Evolutionary conservation across 345 rosid species (phyloP).

Genomic region (Pugionium dolabratum): DNA sequence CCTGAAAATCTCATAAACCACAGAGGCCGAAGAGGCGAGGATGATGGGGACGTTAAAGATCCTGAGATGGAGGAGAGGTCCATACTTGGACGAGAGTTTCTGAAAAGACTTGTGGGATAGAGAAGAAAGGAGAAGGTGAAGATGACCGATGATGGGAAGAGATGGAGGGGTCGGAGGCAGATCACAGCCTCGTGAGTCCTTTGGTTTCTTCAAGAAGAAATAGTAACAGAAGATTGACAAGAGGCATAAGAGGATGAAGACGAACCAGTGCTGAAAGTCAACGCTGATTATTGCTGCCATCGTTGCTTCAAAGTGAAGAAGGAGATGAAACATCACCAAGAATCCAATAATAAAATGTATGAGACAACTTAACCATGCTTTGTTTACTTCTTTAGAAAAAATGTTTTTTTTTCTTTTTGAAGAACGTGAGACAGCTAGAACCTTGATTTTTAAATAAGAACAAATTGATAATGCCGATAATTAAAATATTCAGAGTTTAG

Average conservation of each 20-base stretch:
- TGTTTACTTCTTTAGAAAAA: no score
- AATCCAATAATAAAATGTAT: background rate
- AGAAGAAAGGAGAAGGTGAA: conserved; percentile 22
- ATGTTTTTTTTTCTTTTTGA: no score
- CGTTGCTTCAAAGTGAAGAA: conserved; percentile 8
- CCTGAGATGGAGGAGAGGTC: conserved; percentile 16
- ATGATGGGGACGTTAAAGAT: background rate
- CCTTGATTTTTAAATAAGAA: no score
- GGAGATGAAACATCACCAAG: conserved; percentile 10
- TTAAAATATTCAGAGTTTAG: no score
- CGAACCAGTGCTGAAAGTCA: background rate
- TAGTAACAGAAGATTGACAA: conserved; percentile 15
- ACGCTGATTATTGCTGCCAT: background rate
- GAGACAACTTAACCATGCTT: no score
- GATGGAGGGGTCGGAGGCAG: conserved; percentile 25
- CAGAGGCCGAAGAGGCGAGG: background rate
- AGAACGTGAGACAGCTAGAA: no score
- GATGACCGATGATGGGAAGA: conserved; percentile 11
- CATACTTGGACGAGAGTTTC: conserved; percentile 13
- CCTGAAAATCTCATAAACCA: conserved; percentile 7
- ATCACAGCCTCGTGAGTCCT: background rate
- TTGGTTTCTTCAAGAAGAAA: conserved; percentile 23
- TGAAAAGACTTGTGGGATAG: conserved; percentile 13
- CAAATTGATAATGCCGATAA: no score
- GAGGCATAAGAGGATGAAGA: conserved; percentile 1